Conservation (phyloP, 2,329 filamentous ascomycete genomes). For the Ophidiomyces ophidiicola region DNA sequence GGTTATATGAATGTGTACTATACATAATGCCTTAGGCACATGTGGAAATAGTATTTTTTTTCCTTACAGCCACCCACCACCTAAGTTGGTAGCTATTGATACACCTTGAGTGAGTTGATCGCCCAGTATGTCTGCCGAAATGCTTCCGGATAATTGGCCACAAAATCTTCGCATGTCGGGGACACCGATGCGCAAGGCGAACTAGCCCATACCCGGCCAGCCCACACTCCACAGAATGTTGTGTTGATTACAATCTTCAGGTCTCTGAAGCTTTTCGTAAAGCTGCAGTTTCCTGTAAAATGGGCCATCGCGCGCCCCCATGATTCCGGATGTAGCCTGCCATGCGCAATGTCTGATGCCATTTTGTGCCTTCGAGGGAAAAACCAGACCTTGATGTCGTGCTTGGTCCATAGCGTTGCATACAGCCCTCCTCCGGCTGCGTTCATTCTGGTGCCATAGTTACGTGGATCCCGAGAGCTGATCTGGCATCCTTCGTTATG, state of each 20-base stretch:
- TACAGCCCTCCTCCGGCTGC: slow-evolving; percentile 37
- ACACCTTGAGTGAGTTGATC: slow-evolving; percentile 15
- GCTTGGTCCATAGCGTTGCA: slow-evolving; percentile 37
- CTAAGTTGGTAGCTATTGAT: slow-evolving; percentile 5
- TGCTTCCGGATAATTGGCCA: slow-evolving; percentile 13
- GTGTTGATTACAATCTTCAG: slow-evolving; percentile 39
- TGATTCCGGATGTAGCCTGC: slow-evolving; percentile 32
- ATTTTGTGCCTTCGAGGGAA: slow-evolving; percentile 34
- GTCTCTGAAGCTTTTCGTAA: slow-evolving; percentile 30
- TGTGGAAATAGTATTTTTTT: background rate
- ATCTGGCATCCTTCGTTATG: slow-evolving; percentile 35
- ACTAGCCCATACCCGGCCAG: slow-evolving; percentile 25
- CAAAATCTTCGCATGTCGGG: slow-evolving; percentile 13
- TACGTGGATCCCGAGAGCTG: slow-evolving; percentile 24
- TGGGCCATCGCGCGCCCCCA: slow-evolving; percentile 39
- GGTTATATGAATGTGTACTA: no score
- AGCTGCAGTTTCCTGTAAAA: slow-evolving; percentile 33
- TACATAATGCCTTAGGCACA: no score
- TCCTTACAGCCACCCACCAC: background rate
- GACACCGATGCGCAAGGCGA: slow-evolving; percentile 10
- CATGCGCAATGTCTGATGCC: slow-evolving; percentile 34
- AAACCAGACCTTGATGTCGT: slow-evolving; percentile 41
- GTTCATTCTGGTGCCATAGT: slow-evolving; percentile 46
- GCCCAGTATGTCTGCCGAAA: slow-evolving; percentile 14
- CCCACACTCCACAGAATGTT: slow-evolving; percentile 47